These are phyloP conservation scores for Colletotrichum spinosum DNA, from an alignment of 2,329 filamentous ascomycete species.

Conservation along the genomic window DNA sequence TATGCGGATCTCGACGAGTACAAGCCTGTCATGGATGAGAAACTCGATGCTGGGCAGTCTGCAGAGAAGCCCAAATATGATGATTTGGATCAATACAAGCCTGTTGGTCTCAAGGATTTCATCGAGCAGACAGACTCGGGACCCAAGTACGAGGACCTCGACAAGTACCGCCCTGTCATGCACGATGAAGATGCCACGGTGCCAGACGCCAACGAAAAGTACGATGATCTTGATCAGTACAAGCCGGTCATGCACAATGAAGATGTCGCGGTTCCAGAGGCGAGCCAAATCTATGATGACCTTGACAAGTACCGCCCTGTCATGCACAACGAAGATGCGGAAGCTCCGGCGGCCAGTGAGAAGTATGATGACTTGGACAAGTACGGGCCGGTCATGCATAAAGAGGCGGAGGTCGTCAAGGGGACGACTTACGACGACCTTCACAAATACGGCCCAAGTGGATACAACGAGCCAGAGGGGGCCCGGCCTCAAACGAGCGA, in stretches of 20 bases:
- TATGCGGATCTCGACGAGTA: conserved; percentile 49
- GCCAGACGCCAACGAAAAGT: conserved; percentile 38
- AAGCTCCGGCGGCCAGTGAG: conserved; percentile 31
- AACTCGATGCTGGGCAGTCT: conserved; percentile 40
- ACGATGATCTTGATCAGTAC: conserved; percentile 56
- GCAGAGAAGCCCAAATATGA: conserved; percentile 46
- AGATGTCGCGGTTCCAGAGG: background rate
- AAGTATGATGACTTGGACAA: conserved; percentile 38
- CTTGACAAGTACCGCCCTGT: conserved; percentile 48
- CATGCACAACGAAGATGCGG: conserved; percentile 48
- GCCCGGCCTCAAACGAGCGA: conserved; percentile 45
- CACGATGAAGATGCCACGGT: background rate
- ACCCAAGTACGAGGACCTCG: conserved; percentile 50
- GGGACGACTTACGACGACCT: conserved; percentile 55
- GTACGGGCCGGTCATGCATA: conserved; percentile 41
- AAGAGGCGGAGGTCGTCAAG: conserved; percentile 52
- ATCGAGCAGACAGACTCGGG: conserved; percentile 6
- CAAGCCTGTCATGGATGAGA: conserved; percentile 47
- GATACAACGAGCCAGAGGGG: conserved; percentile 52
- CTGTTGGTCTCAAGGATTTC: conserved; percentile 40
- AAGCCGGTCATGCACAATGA: conserved; percentile 50
- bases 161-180: conserved; percentile 44
- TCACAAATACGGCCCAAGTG: conserved; percentile 48
- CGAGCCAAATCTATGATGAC: conserved; percentile 46
- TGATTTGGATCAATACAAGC: conserved; percentile 55